Base-by-base conservation (phyloP, 1,284 basidiomycete genomes). In the Trametes hirsuta region DNA sequence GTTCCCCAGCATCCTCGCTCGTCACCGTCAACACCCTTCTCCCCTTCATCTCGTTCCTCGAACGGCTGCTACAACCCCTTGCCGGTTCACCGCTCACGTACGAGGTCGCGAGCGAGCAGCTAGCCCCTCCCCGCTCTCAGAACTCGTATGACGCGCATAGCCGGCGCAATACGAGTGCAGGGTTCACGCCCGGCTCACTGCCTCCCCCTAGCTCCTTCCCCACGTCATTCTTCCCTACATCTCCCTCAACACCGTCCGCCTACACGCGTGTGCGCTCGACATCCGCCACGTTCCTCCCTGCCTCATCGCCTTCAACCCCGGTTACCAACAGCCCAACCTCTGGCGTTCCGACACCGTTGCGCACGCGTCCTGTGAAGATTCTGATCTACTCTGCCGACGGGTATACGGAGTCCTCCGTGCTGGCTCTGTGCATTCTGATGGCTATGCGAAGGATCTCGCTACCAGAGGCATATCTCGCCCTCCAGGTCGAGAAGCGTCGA, bases 361-460 rank as follows among this genome's bases (percentile, higher is more conserved):
- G 68, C 68, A 75, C 79, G 36, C 82, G 90, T 37, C 89, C 88
- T 6, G 77, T 88, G 56, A 90, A 90, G 71, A 76, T 93, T 52
- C 78, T 93, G 59, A 71, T 93, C 39, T 90, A 90, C 71, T 89
- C 87, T 12, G 82, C 87, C n/a, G 91, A 93, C 69, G 91, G 91
- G 41, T 93, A 93, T 73, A 98, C 96, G 25, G 97, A 98, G 76
- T 92, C 91, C 18, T 93, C 91, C 39, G 87, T 97, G 14, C 85
- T 96, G 50, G 96, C 94, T 14, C 80, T 98, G 47, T 86, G 87
- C 65, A 86, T 97, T 67, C 79, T 98, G 65, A 98, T 99, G 96
- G 87, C 89, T 40, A 79, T 90, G 49, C 86, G 83, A 75, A 73
- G 81, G 66, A 70, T 89, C 74, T 74, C 81, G 47, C 82, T 98